Base-by-base conservation (phyloP, 1,284 basidiomycete species). In the Tetrapyrgos nigripes region DNA sequence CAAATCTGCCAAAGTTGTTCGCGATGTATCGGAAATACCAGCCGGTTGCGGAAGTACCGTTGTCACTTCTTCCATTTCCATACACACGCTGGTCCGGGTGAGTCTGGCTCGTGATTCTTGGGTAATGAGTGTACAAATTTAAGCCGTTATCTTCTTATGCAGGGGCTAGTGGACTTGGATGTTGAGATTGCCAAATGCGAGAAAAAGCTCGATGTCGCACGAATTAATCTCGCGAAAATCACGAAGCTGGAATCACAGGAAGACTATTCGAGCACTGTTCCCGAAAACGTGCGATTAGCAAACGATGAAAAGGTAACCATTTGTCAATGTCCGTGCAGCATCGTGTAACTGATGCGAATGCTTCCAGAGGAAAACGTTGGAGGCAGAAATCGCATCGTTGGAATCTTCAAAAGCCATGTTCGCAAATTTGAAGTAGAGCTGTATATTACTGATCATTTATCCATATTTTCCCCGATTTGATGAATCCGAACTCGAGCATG, bases 21-120 rank as follows among this genome's bases (percentile, higher is more conserved):
- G 81, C 21, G 73, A 81, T 23, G 68, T 82, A 24, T 70, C 72
- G 21, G 87, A 92, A 53, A 83, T 99, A 44, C 96, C 96, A 0
- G 79, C 85, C 1, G 97, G 97, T 14, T 98, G 96, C 71, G 96
- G 94, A 3, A 92, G 92, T 3, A 83, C 86, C 53, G 86, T 93
- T 28, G 85, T 99, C 33, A 90, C 88, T 1, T 79, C 90, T 11
- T 88, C 89, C 2, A 79, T 95, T 47, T 85, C 88, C 43, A 83
- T 94, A 3, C 87, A 96, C 72, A 83, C 96, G 9, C 88, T 96
- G 59, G 94, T 98, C 53, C 83, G 89, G 73, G 94, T 94, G 69
- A 61, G 89, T 63, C 28, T 29, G 33, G 2, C 17, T 45, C 29
- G 40, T 21, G n/a, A 2, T 9, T 8, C 14, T n/a, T 23, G 0